Conservation (phyloP, 2,329 filamentous ascomycete species). For the Aspergillus quadricinctus region DNA sequence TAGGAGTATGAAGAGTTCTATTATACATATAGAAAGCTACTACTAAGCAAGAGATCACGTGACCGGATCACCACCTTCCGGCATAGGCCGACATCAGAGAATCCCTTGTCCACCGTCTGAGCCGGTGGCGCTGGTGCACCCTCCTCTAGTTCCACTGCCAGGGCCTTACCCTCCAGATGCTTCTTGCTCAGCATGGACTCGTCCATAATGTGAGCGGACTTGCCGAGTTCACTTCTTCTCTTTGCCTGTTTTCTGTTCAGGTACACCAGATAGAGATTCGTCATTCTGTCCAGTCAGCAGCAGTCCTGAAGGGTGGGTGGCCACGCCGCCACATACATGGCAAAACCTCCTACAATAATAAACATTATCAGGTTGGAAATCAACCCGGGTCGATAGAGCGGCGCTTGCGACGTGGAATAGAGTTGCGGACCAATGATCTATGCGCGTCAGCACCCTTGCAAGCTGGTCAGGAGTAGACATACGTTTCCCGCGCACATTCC, state of each 20-base stretch:
- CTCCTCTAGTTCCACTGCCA: conserved; percentile 7
- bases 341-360: conserved; percentile 23
- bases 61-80: too few species aligned
- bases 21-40: too few species aligned
- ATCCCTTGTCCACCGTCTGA: conserved; percentile 8
- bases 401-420: conserved; percentile 31
- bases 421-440: conserved; percentile 30
- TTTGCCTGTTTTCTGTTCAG: conserved; percentile 29
- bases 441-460: rapidly evolving
- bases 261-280: conserved; percentile 27
- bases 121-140: background rate
- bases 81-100: too few species aligned
- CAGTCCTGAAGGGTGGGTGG: background rate
- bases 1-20: too few species aligned
- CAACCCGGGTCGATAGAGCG: conserved; percentile 30
- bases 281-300: conserved; percentile 14
- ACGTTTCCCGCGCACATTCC: conserved; percentile 37
- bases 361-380: conserved; percentile 34
- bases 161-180: conserved; percentile 4
- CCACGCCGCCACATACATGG: conserved; percentile 21
- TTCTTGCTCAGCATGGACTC: conserved; percentile 32
- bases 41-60: too few species aligned
- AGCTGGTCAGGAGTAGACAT: conserved; percentile 12
- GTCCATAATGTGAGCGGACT: conserved; percentile 25
- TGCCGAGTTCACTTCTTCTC: conserved; percentile 26